phyloP scores from a whole-genome alignment of 139 green algal species.

The Trebouxia sp. region DNA sequence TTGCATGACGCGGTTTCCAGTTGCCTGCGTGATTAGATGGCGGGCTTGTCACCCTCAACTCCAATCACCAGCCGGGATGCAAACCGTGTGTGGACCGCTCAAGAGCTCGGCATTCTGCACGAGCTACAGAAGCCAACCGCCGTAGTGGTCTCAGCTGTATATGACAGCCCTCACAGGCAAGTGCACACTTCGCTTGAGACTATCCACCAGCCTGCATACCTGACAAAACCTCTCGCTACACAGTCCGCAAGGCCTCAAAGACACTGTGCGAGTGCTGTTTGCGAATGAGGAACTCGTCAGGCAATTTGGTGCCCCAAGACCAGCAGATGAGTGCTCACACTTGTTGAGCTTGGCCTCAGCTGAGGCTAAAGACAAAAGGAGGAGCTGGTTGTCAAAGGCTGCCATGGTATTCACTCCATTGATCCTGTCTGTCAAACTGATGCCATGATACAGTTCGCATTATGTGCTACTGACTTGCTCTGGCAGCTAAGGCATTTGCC shows the following conservation, averaged over 20 bases:
- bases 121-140: not conserved
- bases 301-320: not conserved
- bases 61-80: no score
- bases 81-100: not conserved
- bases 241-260: not conserved
- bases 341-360: not conserved
- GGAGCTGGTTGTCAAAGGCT: constrained; percentile 12
- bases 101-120: not conserved
- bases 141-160: not conserved
- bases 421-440: no score
- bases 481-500: no score
- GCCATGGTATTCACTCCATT: no score
- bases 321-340: not conserved
- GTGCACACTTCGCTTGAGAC: not conserved
- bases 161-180: not conserved
- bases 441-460: no score
- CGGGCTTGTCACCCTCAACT: no score
- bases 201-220: not conserved
- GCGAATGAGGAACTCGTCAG: not conserved
- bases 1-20: no score
- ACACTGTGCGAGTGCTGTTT: not conserved
- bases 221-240: no score
- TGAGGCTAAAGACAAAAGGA: not conserved
- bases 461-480: no score
- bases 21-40: no score